A percentile compares a stretch with the other conserved stretches of the same genome.
Evolutionary conservation across 2,329 filamentous ascomycete genomes (phyloP).

Genomic region (Rhytidhysteron rufulum): DNA sequence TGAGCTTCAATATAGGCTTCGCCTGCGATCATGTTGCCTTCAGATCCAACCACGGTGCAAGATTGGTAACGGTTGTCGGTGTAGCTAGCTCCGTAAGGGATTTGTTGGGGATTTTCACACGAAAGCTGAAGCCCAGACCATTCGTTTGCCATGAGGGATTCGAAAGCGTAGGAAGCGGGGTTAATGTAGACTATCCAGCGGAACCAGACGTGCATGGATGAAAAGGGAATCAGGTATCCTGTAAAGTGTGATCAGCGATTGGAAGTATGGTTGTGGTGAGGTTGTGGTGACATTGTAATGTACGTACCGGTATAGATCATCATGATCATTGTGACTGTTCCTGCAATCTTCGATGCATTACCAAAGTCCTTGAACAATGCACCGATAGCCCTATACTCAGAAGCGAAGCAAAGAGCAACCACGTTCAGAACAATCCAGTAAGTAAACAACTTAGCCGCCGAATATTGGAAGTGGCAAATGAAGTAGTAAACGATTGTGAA

Average conservation of each 20-base stretch:
- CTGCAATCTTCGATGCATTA: constrained; percentile 53
- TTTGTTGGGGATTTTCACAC: constrained; percentile 49
- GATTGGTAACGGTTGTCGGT: constrained; percentile 40
- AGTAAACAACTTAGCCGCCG: no score
- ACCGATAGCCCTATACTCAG: constrained; percentile 76
- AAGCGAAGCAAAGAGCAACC: constrained; percentile 60
- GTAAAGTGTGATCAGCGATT: no score
- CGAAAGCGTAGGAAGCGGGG: constrained; percentile 9
- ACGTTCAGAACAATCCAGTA: no score
- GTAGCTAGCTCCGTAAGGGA: constrained; percentile 52
- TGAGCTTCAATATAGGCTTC: constrained; percentile 57
- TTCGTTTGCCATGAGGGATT: constrained; percentile 8
- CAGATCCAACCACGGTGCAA: constrained; percentile 55
- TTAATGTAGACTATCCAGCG: constrained; percentile 52
- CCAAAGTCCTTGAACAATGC: constrained; percentile 65
- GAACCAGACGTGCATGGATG: constrained; percentile 52
- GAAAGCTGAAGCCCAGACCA: constrained; percentile 35
- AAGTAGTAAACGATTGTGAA: no score
- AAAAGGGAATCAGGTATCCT: constrained; percentile 55
- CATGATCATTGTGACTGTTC: constrained; percentile 58
- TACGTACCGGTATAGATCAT: constrained; percentile 67
- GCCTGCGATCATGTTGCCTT: constrained; percentile 50
- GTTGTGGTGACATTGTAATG: no score
- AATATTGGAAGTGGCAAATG: no score
- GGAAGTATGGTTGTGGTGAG: no score